These are phyloP conservation scores for Epicoccum sorghinum DNA, from an alignment of 2,329 filamentous ascomycete species.

Conservation along the genomic window DNA sequence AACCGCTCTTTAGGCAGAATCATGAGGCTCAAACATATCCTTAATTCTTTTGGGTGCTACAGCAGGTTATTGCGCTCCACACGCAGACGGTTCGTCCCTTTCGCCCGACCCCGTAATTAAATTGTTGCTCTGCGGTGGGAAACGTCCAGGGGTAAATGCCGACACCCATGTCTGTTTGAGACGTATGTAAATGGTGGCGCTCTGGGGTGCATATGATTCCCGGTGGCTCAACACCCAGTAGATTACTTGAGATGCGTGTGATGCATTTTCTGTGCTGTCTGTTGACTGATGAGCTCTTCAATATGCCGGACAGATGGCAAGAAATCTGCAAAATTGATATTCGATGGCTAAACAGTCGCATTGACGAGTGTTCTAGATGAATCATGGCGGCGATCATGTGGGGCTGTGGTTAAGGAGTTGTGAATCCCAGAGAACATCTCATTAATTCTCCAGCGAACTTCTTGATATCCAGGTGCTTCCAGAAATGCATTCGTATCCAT, in stretches of 20 bases:
- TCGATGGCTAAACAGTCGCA: slow-evolving; percentile 32
- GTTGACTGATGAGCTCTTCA: slow-evolving; percentile 4
- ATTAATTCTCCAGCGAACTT: background rate
- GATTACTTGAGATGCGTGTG: slow-evolving; percentile 17
- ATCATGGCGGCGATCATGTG: slow-evolving; percentile 9
- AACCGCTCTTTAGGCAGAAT: slow-evolving; percentile 44
- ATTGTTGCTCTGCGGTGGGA: slow-evolving; percentile 30
- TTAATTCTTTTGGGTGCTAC: slow-evolving; percentile 36
- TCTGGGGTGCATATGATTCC: slow-evolving; percentile 42
- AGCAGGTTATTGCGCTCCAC: slow-evolving; percentile 19
- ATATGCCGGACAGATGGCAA: slow-evolving; percentile 17
- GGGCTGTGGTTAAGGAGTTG: slow-evolving; percentile 20
- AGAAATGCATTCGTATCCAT: background rate
- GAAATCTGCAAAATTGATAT: slow-evolving; percentile 13
- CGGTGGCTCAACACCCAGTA: slow-evolving; percentile 26
- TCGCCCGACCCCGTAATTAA: slow-evolving; percentile 44
- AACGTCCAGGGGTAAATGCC: slow-evolving; percentile 34
- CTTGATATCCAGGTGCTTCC: background rate
- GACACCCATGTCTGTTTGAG: slow-evolving; percentile 26
- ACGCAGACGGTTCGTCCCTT: slow-evolving; percentile 32
- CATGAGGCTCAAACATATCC: slow-evolving; percentile 15
- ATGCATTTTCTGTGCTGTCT: background rate
- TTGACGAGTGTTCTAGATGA: slow-evolving; percentile 7
- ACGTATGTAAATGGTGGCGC: slow-evolving; percentile 29
- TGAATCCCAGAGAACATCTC: background rate